Conservation (phyloP, 129 eudicot species). For the Calendula officinalis region DNA sequence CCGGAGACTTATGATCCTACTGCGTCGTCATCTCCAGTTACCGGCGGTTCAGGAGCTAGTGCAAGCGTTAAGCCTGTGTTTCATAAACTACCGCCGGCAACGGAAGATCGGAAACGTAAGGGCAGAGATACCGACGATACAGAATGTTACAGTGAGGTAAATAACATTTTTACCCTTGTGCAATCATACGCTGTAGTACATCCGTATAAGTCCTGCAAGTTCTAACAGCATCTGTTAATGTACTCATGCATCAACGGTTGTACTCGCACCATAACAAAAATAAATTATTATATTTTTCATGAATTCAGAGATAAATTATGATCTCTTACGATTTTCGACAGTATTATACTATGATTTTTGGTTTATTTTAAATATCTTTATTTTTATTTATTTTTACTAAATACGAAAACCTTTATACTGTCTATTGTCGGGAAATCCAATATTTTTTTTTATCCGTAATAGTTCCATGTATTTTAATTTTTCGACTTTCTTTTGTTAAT, state of each 20-base stretch:
- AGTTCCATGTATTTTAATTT: no score
- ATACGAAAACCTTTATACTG: no score
- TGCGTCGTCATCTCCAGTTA: conserved; percentile 34
- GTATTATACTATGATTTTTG: no score
- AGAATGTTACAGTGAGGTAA: conserved; percentile 72
- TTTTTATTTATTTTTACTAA: no score
- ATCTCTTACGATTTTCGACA: no score
- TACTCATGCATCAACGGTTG: conserved; percentile 6
- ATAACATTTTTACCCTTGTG: conserved; percentile 18
- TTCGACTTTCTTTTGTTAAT: no score
- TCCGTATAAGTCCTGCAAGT: conserved; percentile 8
- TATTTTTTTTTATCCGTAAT: no score
- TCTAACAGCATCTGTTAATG: conserved; percentile 4
- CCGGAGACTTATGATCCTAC: conserved; percentile 29
- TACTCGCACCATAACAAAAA: neutral
- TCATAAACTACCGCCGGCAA: conserved; percentile 29
- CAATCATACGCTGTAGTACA: conserved; percentile 17
- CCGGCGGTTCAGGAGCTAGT: conserved; percentile 38
- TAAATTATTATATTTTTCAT: neutral
- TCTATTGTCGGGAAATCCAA: no score
- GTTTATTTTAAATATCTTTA: no score
- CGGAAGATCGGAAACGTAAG: conserved; percentile 38
- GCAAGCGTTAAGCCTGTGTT: conserved; percentile 28
- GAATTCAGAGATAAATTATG: no score
- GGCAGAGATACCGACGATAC: conserved; percentile 39